Conservation (phyloP, 345 rosid genomes). For the Populus davidiana region DNA sequence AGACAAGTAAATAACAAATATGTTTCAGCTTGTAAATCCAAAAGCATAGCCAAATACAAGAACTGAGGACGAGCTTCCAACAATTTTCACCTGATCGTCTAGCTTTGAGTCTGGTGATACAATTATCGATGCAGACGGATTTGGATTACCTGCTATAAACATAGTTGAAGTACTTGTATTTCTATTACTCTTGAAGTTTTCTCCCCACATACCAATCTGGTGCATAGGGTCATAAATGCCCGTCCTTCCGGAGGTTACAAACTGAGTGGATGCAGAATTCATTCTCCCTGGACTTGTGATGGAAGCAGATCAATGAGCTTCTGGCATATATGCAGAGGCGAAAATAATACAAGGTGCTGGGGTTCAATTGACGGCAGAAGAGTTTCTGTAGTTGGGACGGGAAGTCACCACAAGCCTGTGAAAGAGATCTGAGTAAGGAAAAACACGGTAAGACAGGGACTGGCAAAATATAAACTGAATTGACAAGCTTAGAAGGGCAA, state of each 20-base stretch:
- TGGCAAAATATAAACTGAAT: background rate
- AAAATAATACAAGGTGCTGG: background rate
- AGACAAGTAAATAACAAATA: constrained; percentile 22
- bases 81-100: constrained; percentile 58
- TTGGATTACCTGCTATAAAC: constrained; percentile 20
- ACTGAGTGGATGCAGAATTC: constrained; percentile 76
- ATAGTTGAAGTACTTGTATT: constrained; percentile 45
- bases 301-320: constrained; percentile 23
- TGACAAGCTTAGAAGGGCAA: background rate
- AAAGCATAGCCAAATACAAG: background rate
- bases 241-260: constrained; percentile 65
- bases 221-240: constrained; percentile 67
- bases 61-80: constrained; percentile 10
- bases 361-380: background rate
- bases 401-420: background rate
- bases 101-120: constrained; percentile 50
- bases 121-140: constrained; percentile 21
- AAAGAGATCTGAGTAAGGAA: background rate
- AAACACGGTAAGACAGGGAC: background rate
- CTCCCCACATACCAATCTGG: constrained; percentile 85
- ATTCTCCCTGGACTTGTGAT: constrained; percentile 44
- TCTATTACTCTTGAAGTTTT: constrained; percentile 52
- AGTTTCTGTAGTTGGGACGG: constrained; percentile 10
- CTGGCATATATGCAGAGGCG: constrained; percentile 10
- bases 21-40: constrained; percentile 16